Percentiles rank a stretch among this genome's conserved stretches.
Evolutionary conservation across 352 stramenopile species (phyloP).

Genomic region (Pythium phragmiticola): DNA sequence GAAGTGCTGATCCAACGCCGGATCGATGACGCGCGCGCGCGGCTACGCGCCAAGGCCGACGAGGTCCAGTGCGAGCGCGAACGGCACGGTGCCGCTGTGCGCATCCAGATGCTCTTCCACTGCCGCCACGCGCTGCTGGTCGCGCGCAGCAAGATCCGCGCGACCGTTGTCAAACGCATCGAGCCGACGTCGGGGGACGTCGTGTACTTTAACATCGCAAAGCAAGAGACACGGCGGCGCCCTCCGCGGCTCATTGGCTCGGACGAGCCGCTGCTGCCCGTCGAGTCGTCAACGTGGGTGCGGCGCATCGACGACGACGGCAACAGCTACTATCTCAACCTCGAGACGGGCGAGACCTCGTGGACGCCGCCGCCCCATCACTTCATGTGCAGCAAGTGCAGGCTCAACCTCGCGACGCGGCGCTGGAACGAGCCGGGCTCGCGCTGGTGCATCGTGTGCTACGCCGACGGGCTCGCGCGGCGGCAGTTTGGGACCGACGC

Average conservation of each 20-base stretch:
- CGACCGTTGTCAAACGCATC: conserved; percentile 56
- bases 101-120: conserved; percentile 66
- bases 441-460: conserved; percentile 66
- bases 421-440: conserved; percentile 41
- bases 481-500: conserved; percentile 6
- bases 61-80: conserved; percentile 34
- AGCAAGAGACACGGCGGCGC: conserved; percentile 35
- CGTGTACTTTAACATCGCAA: conserved; percentile 64
- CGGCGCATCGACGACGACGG: conserved; percentile 47
- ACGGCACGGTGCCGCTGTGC: conserved; percentile 39
- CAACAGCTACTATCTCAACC: conserved; percentile 48
- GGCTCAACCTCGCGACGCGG: conserved; percentile 53
- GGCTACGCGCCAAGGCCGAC: conserved; percentile 28
- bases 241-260: conserved; percentile 49
- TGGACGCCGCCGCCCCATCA: conserved; percentile 52
- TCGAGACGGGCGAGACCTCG: conserved; percentile 40
- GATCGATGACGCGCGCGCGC: conserved; percentile 42
- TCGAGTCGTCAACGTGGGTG: conserved; percentile 68
- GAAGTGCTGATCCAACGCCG: conserved; percentile 56
- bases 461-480: conserved; percentile 32
- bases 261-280: conserved; percentile 46
- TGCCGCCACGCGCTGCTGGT: conserved; percentile 47
- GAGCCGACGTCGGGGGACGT: conserved; percentile 47
- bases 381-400: conserved; percentile 54
- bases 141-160: conserved; percentile 48